Percentiles rank a stretch among this genome's conserved stretches.
phyloP scores from a whole-genome alignment of 257 asterid species.

The Solanum chiquidenum region DNA sequence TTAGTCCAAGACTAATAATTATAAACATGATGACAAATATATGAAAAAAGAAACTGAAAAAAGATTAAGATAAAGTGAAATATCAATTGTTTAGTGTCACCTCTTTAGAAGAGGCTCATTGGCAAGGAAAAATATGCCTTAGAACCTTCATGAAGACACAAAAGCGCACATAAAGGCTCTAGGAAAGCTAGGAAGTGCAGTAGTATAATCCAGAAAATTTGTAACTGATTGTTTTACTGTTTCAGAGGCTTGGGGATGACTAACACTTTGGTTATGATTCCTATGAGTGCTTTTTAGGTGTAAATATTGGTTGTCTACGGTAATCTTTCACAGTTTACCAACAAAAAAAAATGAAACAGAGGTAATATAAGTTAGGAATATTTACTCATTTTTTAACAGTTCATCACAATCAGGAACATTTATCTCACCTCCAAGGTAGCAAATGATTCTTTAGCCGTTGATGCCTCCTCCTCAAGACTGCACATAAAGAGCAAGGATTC shows the following conservation, averaged over 20 bases:
- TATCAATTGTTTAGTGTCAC: background rate
- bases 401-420: background rate
- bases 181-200: background rate
- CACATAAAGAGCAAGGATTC: constrained; percentile 67
- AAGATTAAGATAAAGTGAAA: background rate
- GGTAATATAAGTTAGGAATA: background rate
- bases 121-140: background rate
- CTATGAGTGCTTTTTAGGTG: background rate
- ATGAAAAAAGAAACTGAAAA: background rate
- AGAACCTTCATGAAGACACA: background rate
- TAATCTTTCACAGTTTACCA: background rate
- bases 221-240: background rate
- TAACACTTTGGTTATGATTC: background rate
- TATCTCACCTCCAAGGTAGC: constrained; percentile 61
- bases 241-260: background rate
- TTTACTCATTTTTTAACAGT: background rate
- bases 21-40: background rate
- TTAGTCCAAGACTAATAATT: background rate
- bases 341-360: background rate
- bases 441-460: constrained; percentile 46
- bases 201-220: background rate
- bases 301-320: background rate
- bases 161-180: background rate
- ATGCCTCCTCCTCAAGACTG: constrained; percentile 61
- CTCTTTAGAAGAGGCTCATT: background rate